These are phyloP conservation scores for Castanea mollissima DNA, from an alignment of 306 rosid species.

Conservation along the genomic window DNA sequence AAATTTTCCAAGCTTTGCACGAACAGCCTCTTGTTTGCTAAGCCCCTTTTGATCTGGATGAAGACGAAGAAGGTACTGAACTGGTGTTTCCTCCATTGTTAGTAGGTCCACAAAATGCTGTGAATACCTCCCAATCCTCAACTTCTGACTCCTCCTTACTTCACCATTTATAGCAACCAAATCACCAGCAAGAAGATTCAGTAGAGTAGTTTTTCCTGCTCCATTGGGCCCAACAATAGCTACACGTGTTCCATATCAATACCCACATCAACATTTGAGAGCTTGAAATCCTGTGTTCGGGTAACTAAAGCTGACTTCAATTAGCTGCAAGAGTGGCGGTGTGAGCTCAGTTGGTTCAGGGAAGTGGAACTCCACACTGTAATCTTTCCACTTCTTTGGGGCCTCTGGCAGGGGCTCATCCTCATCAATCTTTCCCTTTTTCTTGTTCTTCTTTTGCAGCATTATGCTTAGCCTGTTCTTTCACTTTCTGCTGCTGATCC, in stretches of 20 bases:
- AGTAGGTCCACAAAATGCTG: slow-evolving; percentile 71
- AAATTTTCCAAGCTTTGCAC: slow-evolving; percentile 62
- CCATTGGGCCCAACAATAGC: slow-evolving; percentile 78
- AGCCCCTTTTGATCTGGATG: slow-evolving; percentile 73
- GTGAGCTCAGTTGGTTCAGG: slow-evolving; percentile 77
- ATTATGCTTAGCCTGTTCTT: slow-evolving; percentile 57
- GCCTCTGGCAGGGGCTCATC: slow-evolving; percentile 50
- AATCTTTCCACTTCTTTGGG: slow-evolving; percentile 66
- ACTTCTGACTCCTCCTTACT: slow-evolving; percentile 67
- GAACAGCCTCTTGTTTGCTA: slow-evolving; percentile 76
- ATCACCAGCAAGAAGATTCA: slow-evolving; percentile 69
- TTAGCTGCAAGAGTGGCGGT: slow-evolving; percentile 67
- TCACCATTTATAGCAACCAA: slow-evolving; percentile 63
- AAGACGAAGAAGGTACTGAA: slow-evolving; percentile 65
- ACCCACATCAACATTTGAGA: slow-evolving; percentile 57
- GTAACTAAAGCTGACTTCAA: slow-evolving; percentile 67
- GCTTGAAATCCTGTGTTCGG: slow-evolving; percentile 59
- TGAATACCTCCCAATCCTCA: slow-evolving; percentile 67
- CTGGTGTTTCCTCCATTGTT: slow-evolving; percentile 70
- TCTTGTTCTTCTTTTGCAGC: slow-evolving; percentile 58
- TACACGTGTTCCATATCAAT: slow-evolving; percentile 66
- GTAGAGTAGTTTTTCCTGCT: slow-evolving; percentile 63
- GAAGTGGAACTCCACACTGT: slow-evolving; percentile 65
- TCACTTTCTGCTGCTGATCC: slow-evolving; percentile 68
- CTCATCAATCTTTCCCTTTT: slow-evolving; percentile 46